These are phyloP conservation scores for Halenospora varia DNA, from an alignment of 495 filamentous ascomycete species.

Conservation along the genomic window DNA sequence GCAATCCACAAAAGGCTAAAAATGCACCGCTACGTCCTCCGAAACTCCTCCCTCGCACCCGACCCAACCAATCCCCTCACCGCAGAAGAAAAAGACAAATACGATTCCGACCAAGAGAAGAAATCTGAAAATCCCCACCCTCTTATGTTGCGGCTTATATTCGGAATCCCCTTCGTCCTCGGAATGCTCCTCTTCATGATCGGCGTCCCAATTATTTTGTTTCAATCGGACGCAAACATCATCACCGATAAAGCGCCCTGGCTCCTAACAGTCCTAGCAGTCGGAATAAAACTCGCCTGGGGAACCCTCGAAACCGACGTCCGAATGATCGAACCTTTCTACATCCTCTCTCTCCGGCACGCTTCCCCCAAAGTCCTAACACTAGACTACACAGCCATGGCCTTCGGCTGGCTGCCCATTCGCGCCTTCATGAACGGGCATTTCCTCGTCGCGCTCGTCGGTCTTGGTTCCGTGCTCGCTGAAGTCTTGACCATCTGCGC, in stretches of 20 bases:
- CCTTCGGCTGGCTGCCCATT: constrained; percentile 60
- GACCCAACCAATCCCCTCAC: constrained; percentile 34
- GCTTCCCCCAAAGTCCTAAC: constrained; percentile 59
- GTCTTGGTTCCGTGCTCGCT: constrained; percentile 56
- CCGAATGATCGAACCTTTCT: constrained; percentile 73
- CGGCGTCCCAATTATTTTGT: constrained; percentile 54
- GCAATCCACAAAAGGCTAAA: constrained; percentile 63
- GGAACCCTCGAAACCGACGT: constrained; percentile 65
- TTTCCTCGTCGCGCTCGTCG: constrained; percentile 57
- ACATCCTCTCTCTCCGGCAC: constrained; percentile 58
- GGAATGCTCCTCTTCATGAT: constrained; percentile 44
- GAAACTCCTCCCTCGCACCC: constrained; percentile 60
- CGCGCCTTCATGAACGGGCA: constrained; percentile 58
- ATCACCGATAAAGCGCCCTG: constrained; percentile 59
- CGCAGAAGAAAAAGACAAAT: constrained; percentile 31
- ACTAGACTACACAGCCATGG: constrained; percentile 67
- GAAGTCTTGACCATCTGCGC: constrained; percentile 67
- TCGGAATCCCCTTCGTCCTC: constrained; percentile 54
- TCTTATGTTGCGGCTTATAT: constrained; percentile 57
- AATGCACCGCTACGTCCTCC: constrained; percentile 60
- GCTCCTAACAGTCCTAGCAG: constrained; percentile 57
- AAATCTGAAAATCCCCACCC: constrained; percentile 60
- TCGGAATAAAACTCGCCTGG: constrained; percentile 64
- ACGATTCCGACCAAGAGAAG: constrained; percentile 33
- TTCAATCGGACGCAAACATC: constrained; percentile 43